phyloP scores from a whole-genome alignment of 176 grass and related monocot genomes.

The Cenchrus fungigraminus region DNA sequence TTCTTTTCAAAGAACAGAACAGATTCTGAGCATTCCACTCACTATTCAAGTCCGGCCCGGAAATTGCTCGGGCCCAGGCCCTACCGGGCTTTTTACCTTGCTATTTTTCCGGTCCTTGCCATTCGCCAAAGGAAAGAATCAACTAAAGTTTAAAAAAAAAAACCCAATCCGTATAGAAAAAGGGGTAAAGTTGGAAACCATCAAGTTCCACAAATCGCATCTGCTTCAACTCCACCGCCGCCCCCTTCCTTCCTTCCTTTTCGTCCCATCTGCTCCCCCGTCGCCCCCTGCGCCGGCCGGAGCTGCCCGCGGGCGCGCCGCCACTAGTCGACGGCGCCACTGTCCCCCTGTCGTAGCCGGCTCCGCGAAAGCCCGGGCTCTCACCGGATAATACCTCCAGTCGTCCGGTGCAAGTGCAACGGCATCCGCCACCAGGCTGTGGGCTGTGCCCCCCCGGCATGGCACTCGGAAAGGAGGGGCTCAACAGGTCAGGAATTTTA shows the following conservation, averaged over 20 bases:
- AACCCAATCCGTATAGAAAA: not conserved
- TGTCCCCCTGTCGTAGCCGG: not conserved
- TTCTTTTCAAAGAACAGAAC: no score
- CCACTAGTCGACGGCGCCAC: not conserved
- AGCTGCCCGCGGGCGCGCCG: not conserved
- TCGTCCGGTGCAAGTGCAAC: conserved; percentile 9
- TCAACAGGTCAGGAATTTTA: conserved; percentile 1
- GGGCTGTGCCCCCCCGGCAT: not conserved
- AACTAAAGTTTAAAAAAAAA: not conserved
- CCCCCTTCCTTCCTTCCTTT: not conserved
- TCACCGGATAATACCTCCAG: not conserved
- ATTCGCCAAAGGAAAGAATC: not conserved
- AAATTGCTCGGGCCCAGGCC: not conserved
- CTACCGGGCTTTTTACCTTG: not conserved
- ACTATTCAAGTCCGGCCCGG: no score
- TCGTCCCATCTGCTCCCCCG: not conserved
- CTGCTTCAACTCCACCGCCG: conserved; percentile 24
- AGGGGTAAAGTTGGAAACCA: not conserved
- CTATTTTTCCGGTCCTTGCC: not conserved
- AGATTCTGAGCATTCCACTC: no score
- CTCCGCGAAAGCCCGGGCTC: not conserved
- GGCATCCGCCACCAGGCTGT: not conserved
- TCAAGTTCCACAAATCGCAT: conserved; percentile 21
- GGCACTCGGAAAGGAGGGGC: not conserved
- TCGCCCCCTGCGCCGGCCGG: not conserved